Base-by-base conservation (phyloP, 352 stramenopile species). In the Blastocystis sp. region DNA sequence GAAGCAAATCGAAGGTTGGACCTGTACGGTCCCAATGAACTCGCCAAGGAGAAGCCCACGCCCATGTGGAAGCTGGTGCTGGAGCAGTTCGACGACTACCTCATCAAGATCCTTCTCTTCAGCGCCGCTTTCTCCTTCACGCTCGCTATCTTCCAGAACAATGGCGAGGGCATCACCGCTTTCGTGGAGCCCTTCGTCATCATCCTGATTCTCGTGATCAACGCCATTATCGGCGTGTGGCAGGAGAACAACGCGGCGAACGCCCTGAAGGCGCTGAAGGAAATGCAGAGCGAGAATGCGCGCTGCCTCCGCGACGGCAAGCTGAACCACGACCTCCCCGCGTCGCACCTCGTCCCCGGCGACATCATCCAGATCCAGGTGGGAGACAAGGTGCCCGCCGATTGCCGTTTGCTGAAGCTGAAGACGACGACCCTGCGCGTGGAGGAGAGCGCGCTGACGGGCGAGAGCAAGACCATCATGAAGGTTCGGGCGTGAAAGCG, bases 111-210 rank as follows among this genome's bases (percentile, higher is more conserved):
- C 89, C 91, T 99, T 63, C 92, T 99, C 24, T 94, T 93, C 4
- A 96, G 97, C 0, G 97, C 97, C 0, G 91, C 95, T 3, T 91
- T 98, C 60, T 98, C 94, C 59, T 97, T 94, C 74, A 90, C 94
- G 17, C 94, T 99, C 63, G 96, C 95, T 21, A 92, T 94, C 88
- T 92, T 97, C 92, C 90, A 92, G 92, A 93, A 94, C 17, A 74
- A 91, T 54, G 93, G 93, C n/a, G 93, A 95, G 88, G 92, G 93
- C 82, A 92, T 96, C 87, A 91, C 91, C 62, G 94, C 92, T 28
- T 98, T 98, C 89, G 94, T 98, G n/a, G 96, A 99, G 91, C 96
- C 96, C 19, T 87, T 97, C 7, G 96, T 98, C 63, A 99, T 99
- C 89, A 89, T 98, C 4, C 91, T 96, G 28, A 98, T 98, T 89